A percentile compares a stretch with the other conserved stretches of the same genome.
Evolutionary conservation across 352 stramenopile species (phyloP).

Genomic region (Poterioochromonas sp.): DNA sequence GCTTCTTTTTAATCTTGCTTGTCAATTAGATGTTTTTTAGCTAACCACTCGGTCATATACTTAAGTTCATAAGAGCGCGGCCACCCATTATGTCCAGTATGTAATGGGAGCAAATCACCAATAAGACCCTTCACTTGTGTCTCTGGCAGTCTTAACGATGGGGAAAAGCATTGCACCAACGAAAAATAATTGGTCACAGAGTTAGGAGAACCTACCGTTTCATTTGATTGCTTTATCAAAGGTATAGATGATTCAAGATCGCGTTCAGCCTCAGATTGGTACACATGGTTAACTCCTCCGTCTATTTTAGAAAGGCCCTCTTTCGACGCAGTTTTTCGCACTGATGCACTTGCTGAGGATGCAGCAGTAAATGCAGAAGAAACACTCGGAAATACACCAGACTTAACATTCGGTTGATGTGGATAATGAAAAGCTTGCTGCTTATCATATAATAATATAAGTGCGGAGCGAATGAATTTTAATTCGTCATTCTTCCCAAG

Average conservation of each 20-base stretch:
- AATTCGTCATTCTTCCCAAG: too few species aligned
- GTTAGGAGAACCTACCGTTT: not conserved
- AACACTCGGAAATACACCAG: too few species aligned
- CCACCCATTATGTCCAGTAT: constrained; percentile 31
- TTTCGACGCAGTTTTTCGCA: too few species aligned
- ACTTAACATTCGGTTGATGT: too few species aligned
- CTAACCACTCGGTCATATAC: not conserved
- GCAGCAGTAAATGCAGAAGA: too few species aligned
- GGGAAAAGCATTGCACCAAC: not conserved
- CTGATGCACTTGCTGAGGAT: too few species aligned
- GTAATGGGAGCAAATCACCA: not conserved
- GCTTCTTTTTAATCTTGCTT: too few species aligned
- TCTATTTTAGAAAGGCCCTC: not conserved
- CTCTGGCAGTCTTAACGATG: too few species aligned
- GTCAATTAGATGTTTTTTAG: not conserved
- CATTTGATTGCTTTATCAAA: not conserved
- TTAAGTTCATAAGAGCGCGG: not conserved
- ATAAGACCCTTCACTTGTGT: too few species aligned
- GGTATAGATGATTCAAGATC: not conserved
- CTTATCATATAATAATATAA: too few species aligned
- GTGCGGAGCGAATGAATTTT: too few species aligned
- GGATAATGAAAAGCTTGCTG: too few species aligned
- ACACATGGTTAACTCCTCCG: not conserved
- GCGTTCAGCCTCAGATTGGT: not conserved
- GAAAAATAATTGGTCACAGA: not conserved